A percentile compares a stretch with the other conserved stretches of the same genome.
Conservation (phyloP, 768 basidiomycete genomes). For the Boletus vermiculosoides region DNA sequence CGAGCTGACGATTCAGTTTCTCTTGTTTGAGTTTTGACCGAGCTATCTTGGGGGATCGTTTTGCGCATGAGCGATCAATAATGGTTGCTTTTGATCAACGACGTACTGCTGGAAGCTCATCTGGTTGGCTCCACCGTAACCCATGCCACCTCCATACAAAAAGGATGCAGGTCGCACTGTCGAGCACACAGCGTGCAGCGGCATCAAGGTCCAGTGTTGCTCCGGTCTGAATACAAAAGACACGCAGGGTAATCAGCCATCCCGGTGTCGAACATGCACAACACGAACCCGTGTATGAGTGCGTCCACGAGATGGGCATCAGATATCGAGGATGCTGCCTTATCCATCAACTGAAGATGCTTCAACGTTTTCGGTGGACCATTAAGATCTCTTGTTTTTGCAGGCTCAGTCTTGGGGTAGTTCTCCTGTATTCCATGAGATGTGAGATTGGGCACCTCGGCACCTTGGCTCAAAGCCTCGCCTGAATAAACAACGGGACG, state of each 20-base stretch:
- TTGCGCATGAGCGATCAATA: not conserved
- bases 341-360: slow-evolving; percentile 77
- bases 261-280: not conserved
- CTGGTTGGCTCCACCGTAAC: slow-evolving; percentile 63
- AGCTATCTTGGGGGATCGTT: slow-evolving; percentile 69
- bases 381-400: slow-evolving; percentile 51
- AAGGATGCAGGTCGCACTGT: slow-evolving; percentile 85
- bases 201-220: slow-evolving; percentile 96
- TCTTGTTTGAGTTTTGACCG: slow-evolving; percentile 91
- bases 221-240: slow-evolving; percentile 57
- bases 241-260: not conserved
- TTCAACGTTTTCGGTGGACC: slow-evolving; percentile 69
- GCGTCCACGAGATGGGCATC: slow-evolving; percentile 93
- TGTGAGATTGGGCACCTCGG: not conserved
- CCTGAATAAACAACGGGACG: slow-evolving; percentile 94
- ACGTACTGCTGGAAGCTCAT: slow-evolving; percentile 85
- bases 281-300: slow-evolving; percentile 81
- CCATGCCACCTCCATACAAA: slow-evolving; percentile 70
- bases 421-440: slow-evolving; percentile 69
- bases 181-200: slow-evolving; percentile 87
- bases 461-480: slow-evolving; percentile 27
- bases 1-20: slow-evolving; percentile 77
- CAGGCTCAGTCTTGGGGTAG: slow-evolving; percentile 83
- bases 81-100: not conserved
- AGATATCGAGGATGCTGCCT: slow-evolving; percentile 89